phyloP scores from a whole-genome alignment of 495 filamentous ascomycete species.

The Neurospora africana region DNA sequence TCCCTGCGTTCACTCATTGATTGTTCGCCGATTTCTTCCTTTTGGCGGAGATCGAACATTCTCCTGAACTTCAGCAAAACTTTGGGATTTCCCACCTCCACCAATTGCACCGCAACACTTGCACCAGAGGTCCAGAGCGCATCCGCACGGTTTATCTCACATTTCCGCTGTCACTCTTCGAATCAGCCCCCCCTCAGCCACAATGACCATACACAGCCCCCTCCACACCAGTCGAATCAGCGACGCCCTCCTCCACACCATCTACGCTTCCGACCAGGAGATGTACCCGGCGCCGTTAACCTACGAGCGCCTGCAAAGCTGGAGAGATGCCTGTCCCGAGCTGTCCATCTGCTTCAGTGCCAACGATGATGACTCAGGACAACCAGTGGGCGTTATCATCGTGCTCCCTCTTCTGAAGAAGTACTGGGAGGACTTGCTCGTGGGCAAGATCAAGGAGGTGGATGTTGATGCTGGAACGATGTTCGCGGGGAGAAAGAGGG shows the following conservation, averaged over 20 bases:
- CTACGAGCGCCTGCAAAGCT: conserved; percentile 15
- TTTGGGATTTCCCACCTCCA: background rate
- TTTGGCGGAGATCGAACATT: background rate
- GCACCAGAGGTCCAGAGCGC: background rate
- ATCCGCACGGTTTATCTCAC: background rate
- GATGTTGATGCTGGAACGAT: conserved; percentile 50
- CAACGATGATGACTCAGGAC: background rate
- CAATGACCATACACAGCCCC: background rate
- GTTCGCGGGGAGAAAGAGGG: conserved; percentile 32
- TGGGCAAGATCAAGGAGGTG: conserved; percentile 59
- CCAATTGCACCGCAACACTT: background rate
- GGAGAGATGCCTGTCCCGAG: conserved; percentile 16
- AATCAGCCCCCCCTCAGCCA: background rate
- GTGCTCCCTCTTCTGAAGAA: conserved; percentile 12
- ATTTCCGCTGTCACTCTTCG: background rate
- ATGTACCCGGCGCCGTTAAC: conserved; percentile 25
- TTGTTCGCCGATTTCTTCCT: background rate
- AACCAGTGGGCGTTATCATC: conserved; percentile 16
- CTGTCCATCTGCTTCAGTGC: conserved; percentile 13
- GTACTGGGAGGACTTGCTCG: conserved; percentile 44
- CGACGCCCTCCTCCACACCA: conserved; percentile 6
- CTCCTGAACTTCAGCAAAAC: background rate
- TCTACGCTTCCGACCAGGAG: conserved; percentile 24
- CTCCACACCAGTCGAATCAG: background rate
- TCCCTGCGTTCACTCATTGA: background rate